Evolutionary conservation across 768 basidiomycete genomes (phyloP), one percentile per base, ranked within the genome.

Genomic region (Solioccasus polychromus): DNA sequence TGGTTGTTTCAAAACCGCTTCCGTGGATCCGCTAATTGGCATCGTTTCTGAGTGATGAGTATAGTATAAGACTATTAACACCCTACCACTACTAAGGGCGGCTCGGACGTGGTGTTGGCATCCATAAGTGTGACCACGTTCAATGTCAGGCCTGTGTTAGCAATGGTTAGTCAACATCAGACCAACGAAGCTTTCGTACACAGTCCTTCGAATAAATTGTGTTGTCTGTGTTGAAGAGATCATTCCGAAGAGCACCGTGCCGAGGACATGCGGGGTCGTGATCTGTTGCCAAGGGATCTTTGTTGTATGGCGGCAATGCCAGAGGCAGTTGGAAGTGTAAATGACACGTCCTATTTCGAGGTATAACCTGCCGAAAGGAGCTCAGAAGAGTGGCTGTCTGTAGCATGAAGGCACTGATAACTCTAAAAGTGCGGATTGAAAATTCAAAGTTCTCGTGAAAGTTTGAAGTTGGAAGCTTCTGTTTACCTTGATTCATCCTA

Each of bases 71-170:
- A 35, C 22, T 2, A n/a, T n/a, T 2, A 17, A 14, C 22, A 8
- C 68, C 77, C 35, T 58, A 80, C 79, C 25, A 73, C 76, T 17
- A 78, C 63, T 8, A 83, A 76, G 2, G 81, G 80, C 3, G 81
- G 61, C 41, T 74, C 74, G 10, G 71, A 71, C 0, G 54, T 54
- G 2, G 72, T 42, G 0, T 68, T 71, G 1, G 74, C 68, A 25
- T 49, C 57, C 2, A 61, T 56, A 4, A 80, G 79, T 40, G 68
- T 71, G 24, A 78, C 53, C 15, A 82, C 71, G 50, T 82, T 80
- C 31, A 83, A 45, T 1, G 72, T 78, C 17, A 82, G 63, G 60
- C 79, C 78, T 55, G n/a, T 5, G 1, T 17, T 22, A 20, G 3
- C n/a, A 22, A 29, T 39, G 3, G 9, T 18, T 14, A 15, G 12